Evolutionary conservation across 2,329 filamentous ascomycete species (phyloP).

Genomic region (Helotiales sp.): DNA sequence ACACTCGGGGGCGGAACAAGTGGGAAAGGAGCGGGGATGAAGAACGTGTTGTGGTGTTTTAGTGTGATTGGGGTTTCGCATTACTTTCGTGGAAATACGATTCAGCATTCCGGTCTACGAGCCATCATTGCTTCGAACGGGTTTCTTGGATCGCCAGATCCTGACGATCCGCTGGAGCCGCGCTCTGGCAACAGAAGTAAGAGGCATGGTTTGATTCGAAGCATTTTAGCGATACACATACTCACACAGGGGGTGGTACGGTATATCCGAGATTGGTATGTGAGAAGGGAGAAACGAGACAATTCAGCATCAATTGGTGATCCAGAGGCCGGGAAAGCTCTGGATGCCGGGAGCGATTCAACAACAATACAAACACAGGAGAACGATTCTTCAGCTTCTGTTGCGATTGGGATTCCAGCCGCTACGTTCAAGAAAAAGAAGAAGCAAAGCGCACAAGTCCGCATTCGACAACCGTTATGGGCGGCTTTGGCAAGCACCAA

Average conservation of each 20-base stretch:
- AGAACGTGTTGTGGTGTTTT: slow-evolving; percentile 74
- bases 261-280: slow-evolving; percentile 72
- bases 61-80: slow-evolving; percentile 60
- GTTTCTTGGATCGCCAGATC: slow-evolving; percentile 37
- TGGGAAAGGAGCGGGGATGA: slow-evolving; percentile 69
- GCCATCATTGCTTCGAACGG: slow-evolving; percentile 38
- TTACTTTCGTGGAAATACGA: slow-evolving; percentile 37
- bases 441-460: slow-evolving; percentile 89
- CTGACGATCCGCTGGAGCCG: slow-evolving; percentile 55
- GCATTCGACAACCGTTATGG: slow-evolving; percentile 91
- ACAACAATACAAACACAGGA: slow-evolving; percentile 34
- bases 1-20: slow-evolving; percentile 83
- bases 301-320: slow-evolving; percentile 57
- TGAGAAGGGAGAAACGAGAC: slow-evolving; percentile 63
- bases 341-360: slow-evolving; percentile 57
- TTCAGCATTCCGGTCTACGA: slow-evolving; percentile 39
- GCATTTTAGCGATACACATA: slow-evolving; percentile 75
- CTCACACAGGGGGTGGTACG: slow-evolving; percentile 74
- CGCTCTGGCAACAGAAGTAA: slow-evolving; percentile 55
- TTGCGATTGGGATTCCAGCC: slow-evolving; percentile 44
- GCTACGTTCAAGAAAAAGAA: slow-evolving; percentile 78
- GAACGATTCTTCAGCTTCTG: slow-evolving; percentile 34
- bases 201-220: slow-evolving; percentile 69
- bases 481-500: slow-evolving; percentile 94
- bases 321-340: slow-evolving; percentile 64